These are phyloP conservation scores for Endocalyx cinctus DNA, from an alignment of 2,329 filamentous ascomycete species.

Conservation along the genomic window DNA sequence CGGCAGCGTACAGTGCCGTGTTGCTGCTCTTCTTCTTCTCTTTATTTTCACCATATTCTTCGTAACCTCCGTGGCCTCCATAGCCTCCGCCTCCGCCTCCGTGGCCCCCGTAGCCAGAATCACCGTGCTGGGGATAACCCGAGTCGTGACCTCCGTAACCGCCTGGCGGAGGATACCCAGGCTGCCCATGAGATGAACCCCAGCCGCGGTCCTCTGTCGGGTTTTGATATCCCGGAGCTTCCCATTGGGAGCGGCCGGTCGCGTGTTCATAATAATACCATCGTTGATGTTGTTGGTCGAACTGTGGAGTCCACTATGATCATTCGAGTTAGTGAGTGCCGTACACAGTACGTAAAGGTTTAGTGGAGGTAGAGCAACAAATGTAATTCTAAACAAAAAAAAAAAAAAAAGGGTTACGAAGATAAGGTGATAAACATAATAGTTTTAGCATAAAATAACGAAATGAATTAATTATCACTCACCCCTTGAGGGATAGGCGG, in stretches of 20 bases:
- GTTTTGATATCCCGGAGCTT: slow-evolving; percentile 45
- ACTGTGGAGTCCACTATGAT: slow-evolving; percentile 59
- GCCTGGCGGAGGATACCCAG: slow-evolving; percentile 11
- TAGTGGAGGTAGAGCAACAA: too few species aligned
- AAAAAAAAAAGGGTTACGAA: too few species aligned
- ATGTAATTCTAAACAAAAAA: too few species aligned
- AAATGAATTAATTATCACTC: too few species aligned
- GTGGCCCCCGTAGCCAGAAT: slow-evolving; percentile 9
- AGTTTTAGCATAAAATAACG: too few species aligned
- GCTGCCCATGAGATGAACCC: slow-evolving; percentile 9
- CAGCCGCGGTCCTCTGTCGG: slow-evolving; percentile 12
- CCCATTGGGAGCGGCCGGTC: slow-evolving; percentile 61
- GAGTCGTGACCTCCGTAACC: slow-evolving; percentile 9
- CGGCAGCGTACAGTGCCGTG: slow-evolving; percentile 52
- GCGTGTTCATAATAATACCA: slow-evolving; percentile 63
- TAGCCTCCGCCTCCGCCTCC: slow-evolving; percentile 6
- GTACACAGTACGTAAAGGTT: too few species aligned
- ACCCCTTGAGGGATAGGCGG: slow-evolving; percentile 56
- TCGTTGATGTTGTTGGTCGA: slow-evolving; percentile 55
- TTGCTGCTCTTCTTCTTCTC: slow-evolving; percentile 40
- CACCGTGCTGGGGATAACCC: slow-evolving; percentile 7
- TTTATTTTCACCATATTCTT: too few species aligned
- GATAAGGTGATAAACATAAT: too few species aligned
- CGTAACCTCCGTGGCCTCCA: slow-evolving; percentile 11
- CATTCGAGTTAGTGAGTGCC: too few species aligned